Evolutionary conservation across 2,329 filamentous ascomycete genomes (phyloP), one percentile per base, ranked within the genome.

Genomic region (Emergomyces orientalis): DNA sequence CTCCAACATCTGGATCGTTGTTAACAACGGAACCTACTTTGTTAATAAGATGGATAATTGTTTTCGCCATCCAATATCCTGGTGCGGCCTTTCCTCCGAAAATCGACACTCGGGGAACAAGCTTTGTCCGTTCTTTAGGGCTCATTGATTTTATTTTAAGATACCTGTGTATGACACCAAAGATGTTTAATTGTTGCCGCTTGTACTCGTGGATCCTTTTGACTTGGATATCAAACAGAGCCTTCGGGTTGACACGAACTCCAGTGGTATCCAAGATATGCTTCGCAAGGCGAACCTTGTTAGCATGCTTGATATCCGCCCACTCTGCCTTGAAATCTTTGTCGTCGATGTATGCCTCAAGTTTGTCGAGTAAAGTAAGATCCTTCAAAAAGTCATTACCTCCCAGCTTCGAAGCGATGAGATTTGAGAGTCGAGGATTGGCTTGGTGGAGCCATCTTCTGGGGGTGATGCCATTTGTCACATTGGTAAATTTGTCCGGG

Each of bases 121-220:
- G 82, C 79, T 94, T 94, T 82, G 95, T 93, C 68, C 87, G 86
- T 74, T 96, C 88, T 70, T 91, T 90, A 0, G 90, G 81, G 30
- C 83, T 85, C 88, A 96, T 86, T 43, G 85, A 83, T 80, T 97
- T 99, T 74, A 99, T 88, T 17, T 84, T 84, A 47, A 99, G 82
- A 75, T 97, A 99, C 60, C 93, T 87, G 76, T 96, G 90, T 69
- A 99, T 97, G 65, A 97, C 91, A 63, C 94, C 94, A 72, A 97
- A 97, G 70, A 99, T 97, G 80, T 99, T 99, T 75, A 99, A 86
- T 78, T 99, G 94, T 78, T 99, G 93, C 64, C 92, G 89, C 84
- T 99, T 99, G 80, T 99, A 99, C 77, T 99, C 94, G 77, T 99
- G 94, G 69, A 99, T 99, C 72, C 94, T 89, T 83, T 99, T 99